Conservation (phyloP, 2,329 filamentous ascomycete genomes). For the Exutisphaerella laricina region DNA sequence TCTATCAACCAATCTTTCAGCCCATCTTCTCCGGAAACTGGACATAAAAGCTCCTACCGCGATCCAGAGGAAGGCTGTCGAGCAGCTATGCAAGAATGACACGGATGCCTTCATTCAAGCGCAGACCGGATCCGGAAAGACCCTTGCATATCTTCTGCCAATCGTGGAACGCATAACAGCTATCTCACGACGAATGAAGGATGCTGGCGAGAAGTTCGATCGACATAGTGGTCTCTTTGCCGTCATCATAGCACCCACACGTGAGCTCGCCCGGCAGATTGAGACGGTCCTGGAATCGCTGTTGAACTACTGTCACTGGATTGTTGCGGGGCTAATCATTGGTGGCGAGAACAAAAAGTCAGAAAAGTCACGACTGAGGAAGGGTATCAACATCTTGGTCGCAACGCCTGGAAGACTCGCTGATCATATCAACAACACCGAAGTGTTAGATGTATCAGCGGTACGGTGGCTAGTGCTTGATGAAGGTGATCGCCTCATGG, state of each 20-base stretch:
- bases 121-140: conserved; percentile 96
- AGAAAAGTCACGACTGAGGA: conserved; percentile 88
- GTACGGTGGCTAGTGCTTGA: conserved; percentile 93
- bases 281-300: conserved; percentile 78
- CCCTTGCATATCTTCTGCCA: conserved; percentile 87
- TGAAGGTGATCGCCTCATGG: conserved; percentile 97
- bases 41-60: conserved; percentile 85
- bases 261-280: conserved; percentile 93
- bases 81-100: conserved; percentile 71
- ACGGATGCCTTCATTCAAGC: conserved; percentile 94
- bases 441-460: conserved; percentile 78
- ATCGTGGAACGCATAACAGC: conserved; percentile 83
- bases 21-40: conserved; percentile 79
- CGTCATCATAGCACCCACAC: conserved; percentile 86
- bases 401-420: conserved; percentile 87
- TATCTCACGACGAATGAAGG: conserved; percentile 53
- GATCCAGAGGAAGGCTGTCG: conserved; percentile 85
- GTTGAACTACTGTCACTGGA: conserved; percentile 84
- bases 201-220: conserved; percentile 52
- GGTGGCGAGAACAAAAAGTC: conserved; percentile 69
- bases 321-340: conserved; percentile 81
- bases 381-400: conserved; percentile 92
- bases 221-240: conserved; percentile 88
- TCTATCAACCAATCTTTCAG: conserved; percentile 71
- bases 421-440: conserved; percentile 89